A percentile compares a stretch with the other conserved stretches of the same genome.
Conservation (phyloP, 163 green algal species). For the Trebouxiophyceae sp. region DNA sequence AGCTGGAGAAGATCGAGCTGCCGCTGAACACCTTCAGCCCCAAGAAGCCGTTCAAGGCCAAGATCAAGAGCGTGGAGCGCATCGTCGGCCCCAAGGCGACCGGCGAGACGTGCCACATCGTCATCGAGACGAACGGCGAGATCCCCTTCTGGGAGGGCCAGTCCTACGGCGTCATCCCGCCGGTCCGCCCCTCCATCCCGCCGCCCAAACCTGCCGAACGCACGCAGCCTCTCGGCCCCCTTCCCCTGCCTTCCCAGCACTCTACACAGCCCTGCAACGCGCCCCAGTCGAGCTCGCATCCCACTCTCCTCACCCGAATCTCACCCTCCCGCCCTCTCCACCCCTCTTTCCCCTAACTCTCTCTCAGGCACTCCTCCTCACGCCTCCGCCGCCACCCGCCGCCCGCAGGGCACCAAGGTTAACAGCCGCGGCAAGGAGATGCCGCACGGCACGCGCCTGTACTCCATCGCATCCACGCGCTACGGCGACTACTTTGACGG, state of each 20-base stretch:
- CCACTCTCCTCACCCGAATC: too few relatives aligned
- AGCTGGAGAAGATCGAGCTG: slow-evolving; percentile 84
- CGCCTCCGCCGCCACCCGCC: too few relatives aligned
- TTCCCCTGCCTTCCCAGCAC: too few relatives aligned
- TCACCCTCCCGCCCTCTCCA: too few relatives aligned
- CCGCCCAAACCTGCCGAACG: too few relatives aligned
- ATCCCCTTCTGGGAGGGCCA: slow-evolving; percentile 98
- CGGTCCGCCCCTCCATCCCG: slow-evolving; percentile 41
- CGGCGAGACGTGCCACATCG: slow-evolving; percentile 96
- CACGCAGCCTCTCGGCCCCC: too few relatives aligned
- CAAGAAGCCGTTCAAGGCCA: slow-evolving; percentile 57
- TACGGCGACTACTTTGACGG: slow-evolving; percentile 97
- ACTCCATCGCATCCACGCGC: slow-evolving; percentile 94
- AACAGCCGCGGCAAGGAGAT: slow-evolving; percentile 96
- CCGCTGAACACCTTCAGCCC: slow-evolving; percentile 94
- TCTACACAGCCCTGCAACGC: too few relatives aligned
- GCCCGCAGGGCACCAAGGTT: slow-evolving; percentile 76
- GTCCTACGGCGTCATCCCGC: slow-evolving; percentile 97
- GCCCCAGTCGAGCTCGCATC: too few relatives aligned
- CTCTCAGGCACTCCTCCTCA: too few relatives aligned
- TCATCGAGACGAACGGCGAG: slow-evolving; percentile 83
- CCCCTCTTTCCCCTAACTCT: too few relatives aligned
- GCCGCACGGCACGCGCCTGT: slow-evolving; percentile 88
- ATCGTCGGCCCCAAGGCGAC: slow-evolving; percentile 94
- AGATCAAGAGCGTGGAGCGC: slow-evolving; percentile 78